Percentiles rank a stretch among this genome's conserved stretches.
Conservation (phyloP, 129 eudicot species). For the Mikania micrantha region DNA sequence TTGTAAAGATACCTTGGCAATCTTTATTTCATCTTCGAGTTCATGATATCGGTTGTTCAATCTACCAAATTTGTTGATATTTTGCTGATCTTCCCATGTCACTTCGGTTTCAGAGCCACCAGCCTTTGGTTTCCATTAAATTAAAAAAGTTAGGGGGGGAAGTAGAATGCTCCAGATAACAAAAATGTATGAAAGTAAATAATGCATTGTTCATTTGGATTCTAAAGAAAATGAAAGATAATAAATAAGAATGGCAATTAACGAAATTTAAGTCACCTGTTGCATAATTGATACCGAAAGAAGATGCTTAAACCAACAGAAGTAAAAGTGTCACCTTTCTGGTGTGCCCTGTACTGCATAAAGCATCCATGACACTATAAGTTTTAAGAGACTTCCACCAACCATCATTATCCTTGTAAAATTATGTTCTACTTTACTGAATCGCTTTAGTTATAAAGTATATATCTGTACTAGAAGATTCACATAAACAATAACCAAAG, state of each 20-base stretch:
- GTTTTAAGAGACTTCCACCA: not conserved
- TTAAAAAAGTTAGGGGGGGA: not conserved
- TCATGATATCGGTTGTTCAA: constrained; percentile 80
- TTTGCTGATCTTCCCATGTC: constrained; percentile 98
- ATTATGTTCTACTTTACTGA: not conserved
- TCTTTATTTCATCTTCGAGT: constrained; percentile 80
- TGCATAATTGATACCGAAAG: constrained; percentile 31
- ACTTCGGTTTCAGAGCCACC: constrained; percentile 68
- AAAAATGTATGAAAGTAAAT: not conserved
- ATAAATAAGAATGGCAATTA: not conserved
- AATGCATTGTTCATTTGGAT: not conserved
- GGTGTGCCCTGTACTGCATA: constrained; percentile 1
- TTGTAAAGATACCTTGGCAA: constrained; percentile 48
- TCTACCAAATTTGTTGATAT: constrained; percentile 85
- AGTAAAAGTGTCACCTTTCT: constrained; percentile 6
- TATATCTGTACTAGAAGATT: not conserved
- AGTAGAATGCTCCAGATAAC: not conserved
- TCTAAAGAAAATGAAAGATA: not conserved
- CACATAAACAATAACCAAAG: not conserved
- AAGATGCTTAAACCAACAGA: constrained; percentile 21
- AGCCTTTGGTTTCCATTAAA: constrained; percentile 28
- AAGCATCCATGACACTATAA: not conserved
- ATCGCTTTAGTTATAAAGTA: not conserved
- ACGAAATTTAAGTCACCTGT: constrained; percentile 26
- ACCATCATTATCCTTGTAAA: not conserved